Evolutionary conservation across 805 yeast species (phyloP).

Genomic region (Barnettozyma wickerhamii): DNA sequence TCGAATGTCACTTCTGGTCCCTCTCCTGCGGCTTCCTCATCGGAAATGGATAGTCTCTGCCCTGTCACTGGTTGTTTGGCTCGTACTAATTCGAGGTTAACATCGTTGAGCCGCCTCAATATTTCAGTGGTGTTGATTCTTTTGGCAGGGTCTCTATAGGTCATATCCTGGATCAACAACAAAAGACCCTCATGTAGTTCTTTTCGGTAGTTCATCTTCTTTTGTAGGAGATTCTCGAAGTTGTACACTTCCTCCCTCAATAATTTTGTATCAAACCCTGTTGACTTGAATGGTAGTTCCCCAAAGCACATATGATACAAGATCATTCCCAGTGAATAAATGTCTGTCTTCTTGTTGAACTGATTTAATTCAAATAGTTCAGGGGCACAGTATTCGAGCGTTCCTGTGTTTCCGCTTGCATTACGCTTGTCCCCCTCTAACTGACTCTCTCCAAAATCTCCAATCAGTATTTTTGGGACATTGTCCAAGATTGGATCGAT

Average conservation of each 20-base stretch:
- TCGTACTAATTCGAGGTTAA: constrained; percentile 3
- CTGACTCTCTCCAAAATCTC: constrained; percentile 90
- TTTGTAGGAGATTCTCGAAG: constrained; percentile 2
- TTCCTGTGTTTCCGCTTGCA: constrained; percentile 84
- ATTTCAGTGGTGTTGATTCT: constrained; percentile 44
- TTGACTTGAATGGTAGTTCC: constrained; percentile 51
- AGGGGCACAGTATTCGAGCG: constrained; percentile 85
- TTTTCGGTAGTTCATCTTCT: not conserved
- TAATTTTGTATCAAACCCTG: constrained; percentile 18
- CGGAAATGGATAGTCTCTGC: not conserved
- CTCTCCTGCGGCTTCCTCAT: not conserved
- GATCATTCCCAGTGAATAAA: constrained; percentile 83
- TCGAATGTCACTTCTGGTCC: not conserved
- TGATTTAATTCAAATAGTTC: constrained; percentile 41
- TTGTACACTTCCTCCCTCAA: constrained; percentile 16
- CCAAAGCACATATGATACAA: constrained; percentile 71
- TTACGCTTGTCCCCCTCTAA: constrained; percentile 59
- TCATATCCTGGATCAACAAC: constrained; percentile 35
- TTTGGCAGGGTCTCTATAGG: constrained; percentile 30
- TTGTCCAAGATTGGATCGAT: constrained; percentile 11
- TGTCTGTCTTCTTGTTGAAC: constrained; percentile 70
- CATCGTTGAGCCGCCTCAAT: constrained; percentile 25
- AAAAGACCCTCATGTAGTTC: constrained; percentile 28
- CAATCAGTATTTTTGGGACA: constrained; percentile 70
- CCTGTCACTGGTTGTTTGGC: not conserved